These are phyloP conservation scores for Glarea lozoyensis DNA, from an alignment of 495 filamentous ascomycete genomes.

Conservation along the genomic window DNA sequence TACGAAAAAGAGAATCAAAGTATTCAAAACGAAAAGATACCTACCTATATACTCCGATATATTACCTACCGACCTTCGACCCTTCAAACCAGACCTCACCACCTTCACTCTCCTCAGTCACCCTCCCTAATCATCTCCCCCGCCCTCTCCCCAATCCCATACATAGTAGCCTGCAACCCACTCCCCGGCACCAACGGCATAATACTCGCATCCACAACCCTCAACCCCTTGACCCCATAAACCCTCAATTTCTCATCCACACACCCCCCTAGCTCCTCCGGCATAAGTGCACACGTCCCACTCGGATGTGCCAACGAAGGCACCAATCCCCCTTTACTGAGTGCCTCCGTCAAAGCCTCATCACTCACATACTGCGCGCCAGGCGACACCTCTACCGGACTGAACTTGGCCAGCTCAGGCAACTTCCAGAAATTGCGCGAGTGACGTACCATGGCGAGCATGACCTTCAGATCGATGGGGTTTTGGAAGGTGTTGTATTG, in stretches of 20 bases:
- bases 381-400: background rate
- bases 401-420: background rate
- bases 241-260: background rate
- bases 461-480: slow-evolving; percentile 16
- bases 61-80: too few species aligned
- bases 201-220: too few species aligned
- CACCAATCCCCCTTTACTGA: background rate
- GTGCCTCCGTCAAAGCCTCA: background rate
- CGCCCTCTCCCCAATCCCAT: background rate
- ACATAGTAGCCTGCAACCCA: background rate
- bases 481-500: slow-evolving; percentile 13
- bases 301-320: background rate
- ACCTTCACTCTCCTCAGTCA: background rate
- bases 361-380: background rate
- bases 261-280: background rate
- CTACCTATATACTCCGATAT: too few species aligned
- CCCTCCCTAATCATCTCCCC: background rate
- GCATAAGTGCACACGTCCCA: background rate
- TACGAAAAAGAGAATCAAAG: too few species aligned
- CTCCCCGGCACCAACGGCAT: background rate
- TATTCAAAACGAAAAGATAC: too few species aligned
- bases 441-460: slow-evolving; percentile 8
- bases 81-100: too few species aligned
- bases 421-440: background rate
- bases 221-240: too few species aligned